A percentile compares a stretch with the other conserved stretches of the same genome.
Conservation (phyloP, 1,284 basidiomycete genomes). For the Puccinia hordei region DNA sequence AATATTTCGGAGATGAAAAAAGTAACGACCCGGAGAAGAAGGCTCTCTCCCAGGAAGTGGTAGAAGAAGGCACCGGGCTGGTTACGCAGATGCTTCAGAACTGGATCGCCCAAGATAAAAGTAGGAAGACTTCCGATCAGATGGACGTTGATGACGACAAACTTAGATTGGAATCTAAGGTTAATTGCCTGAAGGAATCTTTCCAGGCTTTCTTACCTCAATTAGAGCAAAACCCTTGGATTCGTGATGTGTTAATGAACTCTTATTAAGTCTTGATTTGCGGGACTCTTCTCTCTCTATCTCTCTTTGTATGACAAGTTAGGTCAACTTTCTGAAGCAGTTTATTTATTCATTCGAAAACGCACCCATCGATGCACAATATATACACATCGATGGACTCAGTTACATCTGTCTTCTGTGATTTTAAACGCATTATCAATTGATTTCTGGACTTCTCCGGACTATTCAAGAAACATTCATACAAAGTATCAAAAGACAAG, state of each 20-base stretch:
- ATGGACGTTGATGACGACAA: slow-evolving; percentile 45
- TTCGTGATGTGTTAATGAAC: slow-evolving; percentile 66
- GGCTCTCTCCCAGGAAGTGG: slow-evolving; percentile 55
- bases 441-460: too few species aligned
- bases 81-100: slow-evolving; percentile 58
- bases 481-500: too few species aligned
- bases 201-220: slow-evolving; percentile 70
- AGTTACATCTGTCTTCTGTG: too few species aligned
- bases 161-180: slow-evolving; percentile 65
- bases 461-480: too few species aligned
- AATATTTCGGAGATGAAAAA: slow-evolving; percentile 72
- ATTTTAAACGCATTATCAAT: too few species aligned
- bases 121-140: neutral
- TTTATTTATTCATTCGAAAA: too few species aligned
- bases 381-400: too few species aligned
- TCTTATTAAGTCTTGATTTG: slow-evolving; percentile 54
- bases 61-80: slow-evolving; percentile 7
- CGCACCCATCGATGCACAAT: too few species aligned
- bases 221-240: slow-evolving; percentile 77
- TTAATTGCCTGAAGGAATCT: slow-evolving; percentile 69
- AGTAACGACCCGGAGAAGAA: neutral
- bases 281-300: neutral
- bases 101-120: slow-evolving; percentile 38
- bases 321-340: too few species aligned
- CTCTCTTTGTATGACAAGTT: neutral